Conservation (phyloP, 2,329 filamentous ascomycete species). For the Talaromyces albobiverticillius region DNA sequence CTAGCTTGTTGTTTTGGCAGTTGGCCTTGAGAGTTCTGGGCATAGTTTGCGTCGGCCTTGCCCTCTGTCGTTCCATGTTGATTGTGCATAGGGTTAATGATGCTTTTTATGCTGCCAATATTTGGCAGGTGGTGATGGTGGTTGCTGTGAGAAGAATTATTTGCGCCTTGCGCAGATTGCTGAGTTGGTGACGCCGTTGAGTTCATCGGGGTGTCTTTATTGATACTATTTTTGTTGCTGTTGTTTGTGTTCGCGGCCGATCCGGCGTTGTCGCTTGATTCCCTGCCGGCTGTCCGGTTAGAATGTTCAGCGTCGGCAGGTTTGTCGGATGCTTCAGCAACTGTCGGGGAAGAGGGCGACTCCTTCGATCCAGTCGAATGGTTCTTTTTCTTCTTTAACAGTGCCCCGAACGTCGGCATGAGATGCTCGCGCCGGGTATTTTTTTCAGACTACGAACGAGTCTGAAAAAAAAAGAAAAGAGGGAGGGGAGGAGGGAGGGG, state of each 20-base stretch:
- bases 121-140: slow-evolving; percentile 50
- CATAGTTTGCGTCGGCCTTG: background rate
- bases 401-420: slow-evolving; percentile 88
- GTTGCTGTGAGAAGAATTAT: slow-evolving; percentile 31
- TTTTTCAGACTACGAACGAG: slow-evolving; percentile 20
- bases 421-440: slow-evolving; percentile 26
- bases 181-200: slow-evolving; percentile 32
- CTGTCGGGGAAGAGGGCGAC: slow-evolving; percentile 61
- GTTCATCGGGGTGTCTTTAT: slow-evolving; percentile 21
- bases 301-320: slow-evolving; percentile 19
- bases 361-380: slow-evolving; percentile 65
- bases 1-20: slow-evolving; percentile 17
- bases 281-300: slow-evolving; percentile 20
- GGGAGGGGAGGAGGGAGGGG: background rate
- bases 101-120: slow-evolving; percentile 76
- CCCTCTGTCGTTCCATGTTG: slow-evolving; percentile 13
- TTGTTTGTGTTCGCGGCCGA: slow-evolving; percentile 13
- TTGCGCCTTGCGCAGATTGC: slow-evolving; percentile 27
- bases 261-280: slow-evolving; percentile 23
- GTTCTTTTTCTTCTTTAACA: slow-evolving; percentile 98
- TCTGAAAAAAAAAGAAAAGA: slow-evolving; percentile 15
- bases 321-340: slow-evolving; percentile 52
- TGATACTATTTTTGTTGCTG: slow-evolving; percentile 8
- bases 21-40: slow-evolving; percentile 15
- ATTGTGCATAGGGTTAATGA: slow-evolving; percentile 66